Base-by-base conservation (phyloP, 768 basidiomycete genomes). In the Kwoniella bestiolae region DNA sequence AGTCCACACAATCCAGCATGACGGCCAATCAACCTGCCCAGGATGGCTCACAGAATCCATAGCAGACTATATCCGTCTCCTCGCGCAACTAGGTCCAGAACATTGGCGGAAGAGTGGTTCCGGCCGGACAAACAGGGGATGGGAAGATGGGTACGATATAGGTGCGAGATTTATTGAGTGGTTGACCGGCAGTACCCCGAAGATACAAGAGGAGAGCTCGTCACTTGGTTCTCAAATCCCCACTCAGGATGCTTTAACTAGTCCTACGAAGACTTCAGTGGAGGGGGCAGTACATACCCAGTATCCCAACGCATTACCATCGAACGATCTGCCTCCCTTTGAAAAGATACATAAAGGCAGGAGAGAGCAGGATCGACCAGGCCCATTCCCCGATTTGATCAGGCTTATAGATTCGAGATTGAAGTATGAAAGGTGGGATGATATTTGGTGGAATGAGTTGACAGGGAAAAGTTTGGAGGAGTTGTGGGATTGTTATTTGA, bases 1-100 rank as follows among this genome's bases (percentile, higher is more conserved):
- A 12, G 71, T 73, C 5, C 76, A 77, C 57, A 64, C 66, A 7
- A 68, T 77, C 31, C 76, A 77, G 45, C 68, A 73, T 58, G 76
- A 77, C 47, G 76, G 76, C 5, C 31, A 31, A 38, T 66, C 68
- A 7, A 58, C 69, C 3, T 64, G 66, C 4, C 76, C 76, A 2
- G 55, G 65, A 21, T 77, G 76, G 76, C 58, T 74, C 12, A 71
- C 67, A 25, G 76, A 77, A 53, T 70, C 68, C 11, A 62, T 77
- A 28, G 76, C 76, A 18, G 76, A 77, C 38, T 67, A 67, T n/a
- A 44, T 74, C 49, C 60, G 76, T 8, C 66, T 77, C 4, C 52
- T 49, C 31, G 70, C 69, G 1, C 44, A 56, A 12, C 63, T 74
- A 2, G 71, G 51, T 46, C 73, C 76, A 4, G 62, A 65, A 3